Base-by-base conservation (phyloP, 2,329 filamentous ascomycete species). In the Cryphonectria carpinicola region DNA sequence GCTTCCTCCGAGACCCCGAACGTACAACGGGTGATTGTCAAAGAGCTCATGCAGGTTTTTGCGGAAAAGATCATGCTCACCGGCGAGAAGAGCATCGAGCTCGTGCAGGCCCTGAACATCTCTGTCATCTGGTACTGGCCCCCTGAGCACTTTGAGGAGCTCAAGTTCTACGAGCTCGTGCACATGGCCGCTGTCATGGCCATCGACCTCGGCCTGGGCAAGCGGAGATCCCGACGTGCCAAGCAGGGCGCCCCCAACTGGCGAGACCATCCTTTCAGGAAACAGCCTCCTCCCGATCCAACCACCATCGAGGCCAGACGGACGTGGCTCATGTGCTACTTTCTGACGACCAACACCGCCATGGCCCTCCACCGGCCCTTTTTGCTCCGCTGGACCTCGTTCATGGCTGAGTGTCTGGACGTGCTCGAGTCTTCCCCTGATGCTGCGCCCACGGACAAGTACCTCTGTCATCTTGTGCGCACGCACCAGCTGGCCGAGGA, bases 91-190 rank as follows among this genome's bases (percentile, higher is more conserved):
- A 93, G 88, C 49, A 81, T 97, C 25, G 94, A 97, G 79, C 84
- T 97, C 8, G 89, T 97, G 11, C 94, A 97, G 81, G 88, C 93
- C 1, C 82, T 97, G 56, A 87, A 93, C 70, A 83, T 97, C 4
- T 85, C 89, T 8, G 89, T 91, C n/a, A 87, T 94, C 28, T 97
- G 94, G 93, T 97, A 97, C 79, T 90, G 90, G 79, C 93, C 93
- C 22, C 94, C 94, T 0, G 90, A 95, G 74, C 88, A 92, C 75
- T 93, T 93, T 71, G 93, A 97, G 76, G 92, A 96, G 81, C 88
- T 95, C 77, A 96, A 96, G 78, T 97, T 96, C 79, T 97, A 96
- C 81, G 93, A 95, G 82, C 87, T 96, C 74, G 89, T 94, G 62
- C 93, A 97, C 78, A 89, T 93, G 77, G 92, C 92, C 2, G 91